Evolutionary conservation across 164 flowering plant genomes (phyloP).

Genomic region (Chloranthus sessilifolius): DNA sequence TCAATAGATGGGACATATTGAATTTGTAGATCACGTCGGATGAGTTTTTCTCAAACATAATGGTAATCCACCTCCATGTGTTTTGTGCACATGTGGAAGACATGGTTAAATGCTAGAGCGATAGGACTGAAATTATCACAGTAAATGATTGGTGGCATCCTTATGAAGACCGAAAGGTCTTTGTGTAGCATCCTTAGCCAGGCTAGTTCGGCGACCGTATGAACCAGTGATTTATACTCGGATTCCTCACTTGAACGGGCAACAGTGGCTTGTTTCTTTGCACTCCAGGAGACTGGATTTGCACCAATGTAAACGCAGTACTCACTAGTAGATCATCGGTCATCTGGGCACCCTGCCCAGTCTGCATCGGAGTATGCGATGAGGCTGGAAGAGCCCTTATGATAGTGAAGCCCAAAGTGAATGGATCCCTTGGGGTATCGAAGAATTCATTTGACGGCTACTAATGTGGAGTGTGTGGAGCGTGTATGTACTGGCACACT

Average conservation of each 20-base stretch:
- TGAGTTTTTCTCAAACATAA: too few relatives aligned
- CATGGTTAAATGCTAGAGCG: too few relatives aligned
- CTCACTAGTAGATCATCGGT: neutral
- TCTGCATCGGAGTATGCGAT: neutral
- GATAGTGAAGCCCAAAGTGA: neutral
- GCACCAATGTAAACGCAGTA: neutral
- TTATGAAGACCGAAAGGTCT: neutral
- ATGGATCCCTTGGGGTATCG: conserved; percentile 1
- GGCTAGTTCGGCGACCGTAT: neutral
- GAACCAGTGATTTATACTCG: conserved; percentile 7
- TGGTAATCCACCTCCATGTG: too few relatives aligned
- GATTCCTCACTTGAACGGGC: neutral
- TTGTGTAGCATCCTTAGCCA: conserved; percentile 2
- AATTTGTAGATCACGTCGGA: too few relatives aligned
- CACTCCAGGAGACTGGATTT: neutral
- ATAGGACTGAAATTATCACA: neutral
- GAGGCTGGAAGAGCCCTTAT: neutral
- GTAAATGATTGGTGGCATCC: neutral
- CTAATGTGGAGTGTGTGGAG: neutral
- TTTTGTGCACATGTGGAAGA: neutral
- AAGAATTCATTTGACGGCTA: conserved; percentile 1
- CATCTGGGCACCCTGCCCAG: neutral
- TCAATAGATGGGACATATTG: too few relatives aligned
- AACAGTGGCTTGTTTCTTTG: conserved; percentile 1
- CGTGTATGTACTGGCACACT: too few relatives aligned